Percentiles rank a stretch among this genome's conserved stretches.
These are phyloP conservation scores for Tremellales sp. DNA, from an alignment of 1,284 basidiomycete genomes.

Conservation along the genomic window DNA sequence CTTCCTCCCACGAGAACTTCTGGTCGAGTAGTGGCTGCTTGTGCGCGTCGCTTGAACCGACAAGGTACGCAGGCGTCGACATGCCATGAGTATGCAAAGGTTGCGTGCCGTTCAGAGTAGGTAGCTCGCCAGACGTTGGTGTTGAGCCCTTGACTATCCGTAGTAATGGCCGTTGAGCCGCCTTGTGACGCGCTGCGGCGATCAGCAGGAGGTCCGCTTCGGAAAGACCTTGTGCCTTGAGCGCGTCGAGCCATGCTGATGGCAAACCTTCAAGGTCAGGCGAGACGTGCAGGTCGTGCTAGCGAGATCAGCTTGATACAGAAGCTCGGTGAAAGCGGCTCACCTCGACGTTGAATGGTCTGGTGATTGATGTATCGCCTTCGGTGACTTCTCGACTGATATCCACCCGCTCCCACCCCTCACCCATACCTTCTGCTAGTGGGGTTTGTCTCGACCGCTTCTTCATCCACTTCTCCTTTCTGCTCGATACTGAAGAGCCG, in stretches of 20 bases:
- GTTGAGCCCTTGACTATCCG: not conserved
- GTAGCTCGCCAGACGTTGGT: not conserved
- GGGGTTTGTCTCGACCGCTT: not conserved
- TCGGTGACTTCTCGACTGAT: constrained; percentile 5
- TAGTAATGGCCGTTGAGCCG: not conserved
- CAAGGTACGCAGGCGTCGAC: not conserved
- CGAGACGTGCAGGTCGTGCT: constrained; percentile 46
- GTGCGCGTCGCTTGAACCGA: not conserved
- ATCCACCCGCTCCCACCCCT: not conserved
- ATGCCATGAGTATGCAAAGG: not conserved
- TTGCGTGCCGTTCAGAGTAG: not conserved
- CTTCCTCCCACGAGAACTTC: not conserved
- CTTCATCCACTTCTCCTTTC: not conserved
- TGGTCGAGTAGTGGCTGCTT: not conserved
- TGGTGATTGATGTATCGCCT: constrained; percentile 30
- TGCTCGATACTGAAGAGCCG: not conserved
- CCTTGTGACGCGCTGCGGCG: constrained; percentile 20
- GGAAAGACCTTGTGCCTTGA: constrained; percentile 36
- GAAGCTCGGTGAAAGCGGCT: not conserved
- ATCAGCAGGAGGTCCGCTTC: constrained; percentile 39
- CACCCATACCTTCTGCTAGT: constrained; percentile 1
- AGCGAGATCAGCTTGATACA: constrained; percentile 1
- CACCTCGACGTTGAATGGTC: constrained; percentile 43
- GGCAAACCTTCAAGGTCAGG: constrained; percentile 36
- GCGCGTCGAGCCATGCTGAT: constrained; percentile 28